phyloP scores from a whole-genome alignment of 202 grass and related monocot species.

The Schoenoplectus triqueter region DNA sequence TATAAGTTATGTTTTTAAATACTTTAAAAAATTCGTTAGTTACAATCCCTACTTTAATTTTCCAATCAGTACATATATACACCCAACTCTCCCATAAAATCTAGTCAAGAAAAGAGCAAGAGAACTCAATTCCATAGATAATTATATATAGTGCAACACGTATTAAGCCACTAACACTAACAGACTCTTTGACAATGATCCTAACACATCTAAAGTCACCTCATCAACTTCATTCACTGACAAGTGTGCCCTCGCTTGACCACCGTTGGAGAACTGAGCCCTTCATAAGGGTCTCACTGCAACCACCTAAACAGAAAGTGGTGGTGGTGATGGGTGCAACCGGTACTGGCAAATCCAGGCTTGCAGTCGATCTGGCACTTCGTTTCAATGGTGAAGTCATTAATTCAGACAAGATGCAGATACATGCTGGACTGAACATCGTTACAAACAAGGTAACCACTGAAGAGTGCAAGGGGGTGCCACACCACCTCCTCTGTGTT shows the following conservation, averaged over 20 bases:
- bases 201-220: slow-evolving; percentile 26
- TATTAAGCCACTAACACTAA: too few relatives aligned
- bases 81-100: slow-evolving; percentile 19
- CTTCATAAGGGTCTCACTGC: neutral
- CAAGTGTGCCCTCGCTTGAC: neutral
- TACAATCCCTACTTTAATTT: slow-evolving; percentile 28
- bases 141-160: neutral
- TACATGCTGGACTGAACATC: slow-evolving; percentile 61
- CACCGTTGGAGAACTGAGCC: neutral
- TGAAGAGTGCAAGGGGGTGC: slow-evolving; percentile 52
- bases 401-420: slow-evolving; percentile 89
- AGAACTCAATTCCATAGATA: neutral
- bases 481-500: slow-evolving; percentile 73
- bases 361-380: slow-evolving; percentile 73
- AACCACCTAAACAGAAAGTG: slow-evolving; percentile 50
- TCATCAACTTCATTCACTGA: slow-evolving; percentile 17
- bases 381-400: slow-evolving; percentile 77
- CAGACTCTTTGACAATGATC: neutral
- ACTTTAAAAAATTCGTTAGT: neutral
- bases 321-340: slow-evolving; percentile 84
- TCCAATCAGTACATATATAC: slow-evolving; percentile 20
- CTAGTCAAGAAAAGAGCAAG: neutral
- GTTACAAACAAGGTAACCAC: slow-evolving; percentile 79
- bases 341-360: slow-evolving; percentile 77
- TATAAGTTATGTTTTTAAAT: neutral